phyloP scores from a whole-genome alignment of 768 basidiomycete genomes.

The Hortiboletus campestris region DNA sequence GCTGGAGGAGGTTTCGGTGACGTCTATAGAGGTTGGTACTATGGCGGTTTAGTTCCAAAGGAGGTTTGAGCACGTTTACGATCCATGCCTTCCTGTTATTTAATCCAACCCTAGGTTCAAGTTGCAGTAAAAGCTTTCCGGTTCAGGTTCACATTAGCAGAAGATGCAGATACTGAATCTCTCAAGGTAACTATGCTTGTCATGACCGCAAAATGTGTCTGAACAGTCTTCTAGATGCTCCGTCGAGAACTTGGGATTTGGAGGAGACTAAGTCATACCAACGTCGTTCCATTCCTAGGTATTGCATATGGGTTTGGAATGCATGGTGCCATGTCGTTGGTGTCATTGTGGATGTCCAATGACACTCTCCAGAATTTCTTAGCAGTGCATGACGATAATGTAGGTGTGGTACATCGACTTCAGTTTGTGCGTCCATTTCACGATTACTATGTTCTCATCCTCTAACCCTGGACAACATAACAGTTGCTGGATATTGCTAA shows the following conservation, averaged over 20 bases:
- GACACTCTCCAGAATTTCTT: constrained; percentile 24
- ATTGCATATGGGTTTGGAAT: constrained; percentile 27
- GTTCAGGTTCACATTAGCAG: background rate
- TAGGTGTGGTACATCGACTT: background rate
- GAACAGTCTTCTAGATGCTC: constrained; percentile 11
- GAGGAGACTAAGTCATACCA: constrained; percentile 15
- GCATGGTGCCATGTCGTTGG: constrained; percentile 19
- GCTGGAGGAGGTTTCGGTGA: constrained; percentile 16
- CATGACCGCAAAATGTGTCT: no score
- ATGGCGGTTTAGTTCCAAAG: background rate
- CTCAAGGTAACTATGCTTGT: background rate
- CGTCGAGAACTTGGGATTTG: constrained; percentile 25
- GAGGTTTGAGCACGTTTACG: background rate
- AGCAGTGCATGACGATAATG: background rate
- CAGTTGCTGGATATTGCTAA: no score
- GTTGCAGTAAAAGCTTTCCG: constrained; percentile 19
- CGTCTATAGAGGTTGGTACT: constrained; percentile 12
- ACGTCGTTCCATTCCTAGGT: constrained; percentile 30
- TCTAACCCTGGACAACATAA: no score
- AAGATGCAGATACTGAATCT: background rate
- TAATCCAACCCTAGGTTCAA: no score
- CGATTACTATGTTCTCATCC: no score
- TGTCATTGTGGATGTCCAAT: constrained; percentile 31
- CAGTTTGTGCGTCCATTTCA: constrained; percentile 4
- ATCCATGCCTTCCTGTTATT: no score